phyloP scores from a whole-genome alignment of 1,284 basidiomycete genomes.

The Apiotrichum siamense region DNA sequence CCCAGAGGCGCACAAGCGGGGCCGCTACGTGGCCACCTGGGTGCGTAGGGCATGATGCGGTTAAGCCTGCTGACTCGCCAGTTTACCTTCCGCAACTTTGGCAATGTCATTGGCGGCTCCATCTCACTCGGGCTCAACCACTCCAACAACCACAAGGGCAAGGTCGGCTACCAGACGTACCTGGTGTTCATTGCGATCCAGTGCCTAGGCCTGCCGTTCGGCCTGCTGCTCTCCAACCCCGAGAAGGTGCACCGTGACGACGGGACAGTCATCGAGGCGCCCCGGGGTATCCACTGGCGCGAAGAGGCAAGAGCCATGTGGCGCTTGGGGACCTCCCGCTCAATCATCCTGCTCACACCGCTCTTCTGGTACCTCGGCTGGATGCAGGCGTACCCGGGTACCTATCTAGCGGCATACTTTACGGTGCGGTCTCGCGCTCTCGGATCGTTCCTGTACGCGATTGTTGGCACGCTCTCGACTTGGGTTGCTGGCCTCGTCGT shows the following conservation, averaged over 20 bases:
- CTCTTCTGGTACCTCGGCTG: constrained; percentile 3
- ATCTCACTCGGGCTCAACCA: constrained; percentile 34
- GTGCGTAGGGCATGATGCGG: too few relatives aligned
- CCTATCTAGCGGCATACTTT: constrained; percentile 5
- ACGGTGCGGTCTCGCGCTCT: constrained; percentile 3
- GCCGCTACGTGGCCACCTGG: constrained; percentile 34
- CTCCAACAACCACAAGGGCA: constrained; percentile 7
- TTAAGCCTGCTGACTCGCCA: too few relatives aligned
- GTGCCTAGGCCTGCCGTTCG: not conserved
- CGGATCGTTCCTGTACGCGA: not conserved
- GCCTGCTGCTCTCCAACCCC: constrained; percentile 8
- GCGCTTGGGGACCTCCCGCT: not conserved
- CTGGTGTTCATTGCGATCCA: constrained; percentile 34
- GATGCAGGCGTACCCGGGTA: constrained; percentile 6
- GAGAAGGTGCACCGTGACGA: constrained; percentile 6
- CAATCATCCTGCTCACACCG: constrained; percentile 1
- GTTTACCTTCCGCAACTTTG: constrained; percentile 31
- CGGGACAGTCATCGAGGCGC: not conserved
- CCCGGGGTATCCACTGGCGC: not conserved
- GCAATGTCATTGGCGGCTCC: constrained; percentile 39
- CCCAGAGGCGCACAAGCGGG: constrained; percentile 27
- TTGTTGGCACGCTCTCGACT: constrained; percentile 10
- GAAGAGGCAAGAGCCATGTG: not conserved
- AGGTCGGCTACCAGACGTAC: constrained; percentile 6
- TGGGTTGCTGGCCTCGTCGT: constrained; percentile 9